Base-by-base conservation (phyloP, 257 asterid genomes). In the Handroanthus guayacan region DNA sequence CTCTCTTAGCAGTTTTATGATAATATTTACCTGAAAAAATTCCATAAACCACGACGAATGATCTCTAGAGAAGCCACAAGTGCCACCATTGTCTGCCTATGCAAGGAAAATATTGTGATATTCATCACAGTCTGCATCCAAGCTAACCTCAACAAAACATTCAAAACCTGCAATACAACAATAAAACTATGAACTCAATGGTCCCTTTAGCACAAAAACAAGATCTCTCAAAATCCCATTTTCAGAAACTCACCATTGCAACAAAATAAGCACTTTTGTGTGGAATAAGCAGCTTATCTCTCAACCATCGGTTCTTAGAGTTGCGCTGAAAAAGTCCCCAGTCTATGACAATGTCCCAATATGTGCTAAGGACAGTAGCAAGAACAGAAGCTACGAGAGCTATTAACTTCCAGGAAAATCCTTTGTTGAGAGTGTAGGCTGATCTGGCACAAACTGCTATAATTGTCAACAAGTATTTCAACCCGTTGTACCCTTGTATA, bases 91-190 rank as follows among this genome's bases (percentile, higher is more conserved):
- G 87, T 78, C 80, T 88, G 86, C 18, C 78, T 80, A 52, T 87
- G 89, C 62, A 88, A 62, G 5, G 82, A 76, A 36, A 84, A 79
- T 45, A 85, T 6, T 4, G 77, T 79, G 57, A 88, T 54, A 2
- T 68, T 67, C 82, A 90, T 68, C 69, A 90, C 91, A n/a, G 89
- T 79, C 65, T 90, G 96, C 81, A 90, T 82, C 96, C 96, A 90
- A 1, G 88, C 96, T 39, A 90, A 37, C 74, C 96, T 88, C 79
- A 90, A 65, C 44, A 88, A 5, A 12, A 85, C 84, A 47, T 87
- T 81, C 72, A 88, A 9, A n/a, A 84, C 81, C 94, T 88, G 80
- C 79, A 75, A 34, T 7, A 36, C 5, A 45, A 65, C 10, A 41
- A 52, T 3, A 17, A 37, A 68, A n/a, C 36, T 48, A 69, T 77